Evolutionary conservation across 257 asterid species (phyloP), one percentile per base, ranked within the genome.

Genomic region (Plectranthus barbatus): DNA sequence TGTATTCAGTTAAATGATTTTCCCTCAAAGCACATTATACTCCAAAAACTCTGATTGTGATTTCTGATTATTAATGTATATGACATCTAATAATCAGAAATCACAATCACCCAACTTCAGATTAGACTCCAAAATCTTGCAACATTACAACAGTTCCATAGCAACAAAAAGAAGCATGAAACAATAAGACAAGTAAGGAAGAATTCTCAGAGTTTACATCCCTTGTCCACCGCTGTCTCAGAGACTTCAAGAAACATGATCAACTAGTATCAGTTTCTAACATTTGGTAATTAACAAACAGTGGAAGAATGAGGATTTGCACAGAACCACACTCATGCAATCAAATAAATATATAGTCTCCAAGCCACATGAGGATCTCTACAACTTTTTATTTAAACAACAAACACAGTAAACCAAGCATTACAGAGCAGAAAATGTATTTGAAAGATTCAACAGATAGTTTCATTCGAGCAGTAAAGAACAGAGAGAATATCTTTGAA

Each of bases 191-290:
- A 18, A 17, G 4, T n/a, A 21, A 21, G 4, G 21, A 26, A 10
- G 31, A 17, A 2, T 61, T 52, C 20, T 20, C 59, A 18, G 19
- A 12, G 47, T 53, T 53, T 37, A 23, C 53, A 59, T 40, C 24
- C 7, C 18, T 7, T 18, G 10, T 11, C 41, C 24, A 11, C 13
- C 57, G 23, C n/a, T n/a, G 36, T 5, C 39, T 44, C 12, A 13
- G 66, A 63, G 52, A 54, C 42, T 31, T 64, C 49, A 56, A 44
- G 50, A 54, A 44, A 17, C 55, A 45, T 23, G 41, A 53, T 37
- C 14, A 31, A 71, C 55, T 17, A 18, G n/a, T 45, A 54, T 63
- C 40, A 64, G 23, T 46, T 64, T 29, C 51, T 55, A 29, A 46
- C 17, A 42, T 12, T 20, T 11, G 36, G 21, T 10, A 41, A 14